phyloP scores from a whole-genome alignment of 257 asterid genomes.

The Rhazya stricta region DNA sequence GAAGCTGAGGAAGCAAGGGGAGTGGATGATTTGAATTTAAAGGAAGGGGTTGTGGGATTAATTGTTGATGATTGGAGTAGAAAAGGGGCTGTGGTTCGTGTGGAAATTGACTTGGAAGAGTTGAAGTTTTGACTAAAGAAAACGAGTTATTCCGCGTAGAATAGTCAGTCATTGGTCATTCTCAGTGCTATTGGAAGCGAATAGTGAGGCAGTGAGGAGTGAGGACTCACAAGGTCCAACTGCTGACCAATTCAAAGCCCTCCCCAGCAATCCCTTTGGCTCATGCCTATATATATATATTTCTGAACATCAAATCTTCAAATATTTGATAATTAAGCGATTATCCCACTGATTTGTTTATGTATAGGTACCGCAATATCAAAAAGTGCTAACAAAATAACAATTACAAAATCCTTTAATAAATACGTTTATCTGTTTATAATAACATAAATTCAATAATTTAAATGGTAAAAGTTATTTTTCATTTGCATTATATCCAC shows the following conservation, averaged over 20 bases:
- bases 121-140: slow-evolving; percentile 71
- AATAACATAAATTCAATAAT: too few species aligned
- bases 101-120: slow-evolving; percentile 37
- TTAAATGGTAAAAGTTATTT: too few species aligned
- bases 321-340: too few species aligned
- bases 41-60: slow-evolving; percentile 22
- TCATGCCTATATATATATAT: not conserved
- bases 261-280: not conserved
- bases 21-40: slow-evolving; percentile 33
- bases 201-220: slow-evolving; percentile 13
- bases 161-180: slow-evolving; percentile 51
- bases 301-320: too few species aligned
- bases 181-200: slow-evolving; percentile 16
- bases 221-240: slow-evolving; percentile 15
- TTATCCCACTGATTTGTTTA: too few species aligned
- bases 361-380: too few species aligned
- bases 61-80: not conserved
- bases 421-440: too few species aligned
- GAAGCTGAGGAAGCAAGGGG: slow-evolving; percentile 23
- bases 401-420: too few species aligned
- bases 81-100: slow-evolving; percentile 21
- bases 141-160: slow-evolving; percentile 51
- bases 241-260: slow-evolving; percentile 51
- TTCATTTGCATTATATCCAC: too few species aligned
- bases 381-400: too few species aligned